Base-by-base conservation (phyloP, 176 grass and related monocot species). In the Leersia perrieri region DNA sequence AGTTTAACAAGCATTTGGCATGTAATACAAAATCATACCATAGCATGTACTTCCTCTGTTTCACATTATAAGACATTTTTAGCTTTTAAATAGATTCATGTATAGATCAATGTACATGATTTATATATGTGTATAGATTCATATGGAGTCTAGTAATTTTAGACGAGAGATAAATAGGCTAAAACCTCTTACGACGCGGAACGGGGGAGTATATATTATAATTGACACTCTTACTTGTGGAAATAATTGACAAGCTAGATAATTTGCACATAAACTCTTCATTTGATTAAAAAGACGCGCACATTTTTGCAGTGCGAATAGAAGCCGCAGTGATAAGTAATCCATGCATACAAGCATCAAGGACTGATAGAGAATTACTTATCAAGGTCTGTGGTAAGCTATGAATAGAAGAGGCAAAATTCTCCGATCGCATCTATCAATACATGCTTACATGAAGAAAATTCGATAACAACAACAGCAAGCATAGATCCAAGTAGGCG, bases 371-470 rank as follows among this genome's bases (percentile, higher is more conserved):
- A n/a, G 33, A 25, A 65, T 44, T 14, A 5, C 14, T 34, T 4
- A 3, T 28, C 58, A 73, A 14, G 20, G 38, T 28, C 76, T 77
- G 12, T 74, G 60, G 22, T 2, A 26, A 30, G 12, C 77, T 61
- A 62, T 28, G 26, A 35, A 39, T 0, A 57, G 32, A 39, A 28
- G 7, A 49, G 12, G 11, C 23, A 33, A 74, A 32, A 3, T 29
- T 29, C 61, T n/a, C n/a, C 4, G 0, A 66, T 15, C 33, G 5
- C 30, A 73, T 16, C 60, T 8, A 79, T 38, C 23, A 66, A 62
- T 79, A 33, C n/a, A 83, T 3, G 33, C 57, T 49, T 79, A 33
- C n/a, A 83, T 5, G 33, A 18, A 79, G 66, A 58, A 73, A 70
- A 13, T n/a, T 60, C 2, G 14, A 60, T 29, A n/a, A 71, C 29